Evolutionary conservation across 345 rosid genomes (phyloP).

Genomic region (Dipteronia sinensis): DNA sequence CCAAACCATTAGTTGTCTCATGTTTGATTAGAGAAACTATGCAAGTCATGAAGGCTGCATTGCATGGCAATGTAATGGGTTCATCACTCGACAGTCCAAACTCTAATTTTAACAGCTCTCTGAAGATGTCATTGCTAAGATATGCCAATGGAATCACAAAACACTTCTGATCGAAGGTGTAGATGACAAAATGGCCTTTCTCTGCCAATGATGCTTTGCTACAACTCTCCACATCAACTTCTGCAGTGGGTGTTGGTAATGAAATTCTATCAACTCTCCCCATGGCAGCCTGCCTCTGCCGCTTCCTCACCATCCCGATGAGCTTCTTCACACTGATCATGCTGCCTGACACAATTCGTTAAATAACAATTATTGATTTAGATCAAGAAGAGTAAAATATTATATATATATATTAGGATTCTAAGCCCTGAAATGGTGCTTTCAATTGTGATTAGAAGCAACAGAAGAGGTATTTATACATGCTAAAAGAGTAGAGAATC

Average conservation of each 20-base stretch:
- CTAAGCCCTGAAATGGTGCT: too few relatives aligned
- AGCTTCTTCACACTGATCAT: conserved; percentile 32
- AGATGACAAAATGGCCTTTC: conserved; percentile 20
- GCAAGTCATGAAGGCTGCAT: conserved; percentile 27
- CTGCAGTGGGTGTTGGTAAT: not conserved
- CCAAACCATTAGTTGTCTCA: not conserved
- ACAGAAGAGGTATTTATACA: not conserved
- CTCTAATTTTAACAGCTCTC: conserved; percentile 29
- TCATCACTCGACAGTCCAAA: conserved; percentile 32
- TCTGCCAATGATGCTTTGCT: not conserved
- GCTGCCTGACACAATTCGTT: not conserved
- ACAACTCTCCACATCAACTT: not conserved
- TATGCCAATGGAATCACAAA: not conserved
- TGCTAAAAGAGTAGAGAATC: not conserved
- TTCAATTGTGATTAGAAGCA: not conserved
- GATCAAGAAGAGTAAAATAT: not conserved
- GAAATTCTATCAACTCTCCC: too few relatives aligned
- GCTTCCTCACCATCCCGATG: conserved; percentile 29
- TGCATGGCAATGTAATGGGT: conserved; percentile 32
- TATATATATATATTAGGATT: too few relatives aligned
- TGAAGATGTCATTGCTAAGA: not conserved
- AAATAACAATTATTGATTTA: not conserved
- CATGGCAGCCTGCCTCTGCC: conserved; percentile 19
- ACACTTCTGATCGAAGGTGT: conserved; percentile 5
- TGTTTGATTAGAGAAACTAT: conserved; percentile 22